Percentiles rank a stretch among this genome's conserved stretches.
Evolutionary conservation across 495 filamentous ascomycete species (phyloP).

Genomic region (Mycothermus thermophilus): DNA sequence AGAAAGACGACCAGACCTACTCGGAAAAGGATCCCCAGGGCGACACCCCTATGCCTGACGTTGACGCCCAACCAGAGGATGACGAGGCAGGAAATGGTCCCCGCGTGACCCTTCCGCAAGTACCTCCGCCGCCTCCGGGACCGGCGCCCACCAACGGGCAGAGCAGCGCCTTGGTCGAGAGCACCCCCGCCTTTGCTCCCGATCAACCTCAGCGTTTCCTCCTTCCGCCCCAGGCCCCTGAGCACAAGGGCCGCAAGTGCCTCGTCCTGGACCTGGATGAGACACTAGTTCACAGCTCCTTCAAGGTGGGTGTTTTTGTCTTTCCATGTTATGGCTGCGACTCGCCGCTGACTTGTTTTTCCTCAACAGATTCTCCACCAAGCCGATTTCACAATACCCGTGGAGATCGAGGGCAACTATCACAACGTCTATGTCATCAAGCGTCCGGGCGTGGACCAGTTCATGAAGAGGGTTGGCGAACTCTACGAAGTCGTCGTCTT

Average conservation of each 20-base stretch:
- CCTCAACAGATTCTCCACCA: constrained; percentile 76
- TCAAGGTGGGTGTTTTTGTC: constrained; percentile 54
- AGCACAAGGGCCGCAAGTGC: constrained; percentile 77
- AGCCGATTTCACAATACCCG: constrained; percentile 97
- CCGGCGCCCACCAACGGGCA: constrained; percentile 22
- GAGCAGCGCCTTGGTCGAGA: constrained; percentile 13
- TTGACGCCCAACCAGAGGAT: constrained; percentile 30
- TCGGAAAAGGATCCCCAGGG: constrained; percentile 35
- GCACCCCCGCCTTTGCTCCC: constrained; percentile 16
- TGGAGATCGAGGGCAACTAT: constrained; percentile 97
- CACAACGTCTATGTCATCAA: constrained; percentile 99
- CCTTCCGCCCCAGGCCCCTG: constrained; percentile 61
- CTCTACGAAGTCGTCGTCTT: constrained; percentile 98
- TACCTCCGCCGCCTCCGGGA: constrained; percentile 48
- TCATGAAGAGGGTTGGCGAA: constrained; percentile 97
- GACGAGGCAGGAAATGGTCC: not conserved
- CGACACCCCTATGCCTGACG: constrained; percentile 54
- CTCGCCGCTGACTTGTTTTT: constrained; percentile 11
- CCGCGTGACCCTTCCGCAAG: constrained; percentile 20
- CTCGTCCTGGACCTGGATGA: constrained; percentile 93
- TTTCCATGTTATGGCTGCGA: not conserved
- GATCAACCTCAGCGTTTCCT: constrained; percentile 52
- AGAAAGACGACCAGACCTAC: constrained; percentile 15
- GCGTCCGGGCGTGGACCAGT: constrained; percentile 89
- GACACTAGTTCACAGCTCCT: constrained; percentile 97